These are phyloP conservation scores for Yamadazyma aaseri DNA, from an alignment of 1,139 yeast species.

Conservation along the genomic window DNA sequence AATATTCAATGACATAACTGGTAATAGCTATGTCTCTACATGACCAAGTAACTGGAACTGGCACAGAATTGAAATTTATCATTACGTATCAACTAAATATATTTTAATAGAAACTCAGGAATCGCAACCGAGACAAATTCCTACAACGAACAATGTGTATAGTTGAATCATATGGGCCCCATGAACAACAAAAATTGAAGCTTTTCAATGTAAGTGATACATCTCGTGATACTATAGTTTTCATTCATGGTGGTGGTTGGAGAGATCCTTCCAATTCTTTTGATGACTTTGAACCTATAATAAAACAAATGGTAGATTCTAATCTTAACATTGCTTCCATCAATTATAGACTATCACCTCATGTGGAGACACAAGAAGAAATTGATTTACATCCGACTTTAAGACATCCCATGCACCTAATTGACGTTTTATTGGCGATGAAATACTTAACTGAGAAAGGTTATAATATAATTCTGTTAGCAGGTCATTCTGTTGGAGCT, in stretches of 20 bases:
- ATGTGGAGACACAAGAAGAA: conserved; percentile 15
- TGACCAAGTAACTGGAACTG: too few relatives aligned
- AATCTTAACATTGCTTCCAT: conserved; percentile 39
- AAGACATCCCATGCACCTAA: conserved; percentile 61
- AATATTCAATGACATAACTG: too few relatives aligned
- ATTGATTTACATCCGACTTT: conserved; percentile 6
- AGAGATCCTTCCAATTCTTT: conserved; percentile 63
- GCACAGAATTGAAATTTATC: too few relatives aligned
- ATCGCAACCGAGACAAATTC: neutral
- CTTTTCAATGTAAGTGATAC: conserved; percentile 17
- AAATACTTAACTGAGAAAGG: conserved; percentile 20
- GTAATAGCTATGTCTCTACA: too few relatives aligned
- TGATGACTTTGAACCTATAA: conserved; percentile 49
- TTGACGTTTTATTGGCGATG: conserved; percentile 55
- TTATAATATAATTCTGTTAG: conserved; percentile 29
- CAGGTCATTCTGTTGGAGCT: conserved; percentile 88
- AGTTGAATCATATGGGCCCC: conserved; percentile 24
- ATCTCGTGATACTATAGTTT: conserved; percentile 33
- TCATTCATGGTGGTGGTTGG: conserved; percentile 92
- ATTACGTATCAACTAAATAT: too few relatives aligned
- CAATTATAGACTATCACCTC: conserved; percentile 71
- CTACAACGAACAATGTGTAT: too few relatives aligned
- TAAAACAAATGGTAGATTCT: conserved; percentile 3
- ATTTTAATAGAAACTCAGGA: neutral
- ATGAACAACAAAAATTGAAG: conserved; percentile 24